Evolutionary conservation across 2,329 filamentous ascomycete genomes (phyloP), one percentile per base, ranked within the genome.

Genomic region (Zasmidium angulare): DNA sequence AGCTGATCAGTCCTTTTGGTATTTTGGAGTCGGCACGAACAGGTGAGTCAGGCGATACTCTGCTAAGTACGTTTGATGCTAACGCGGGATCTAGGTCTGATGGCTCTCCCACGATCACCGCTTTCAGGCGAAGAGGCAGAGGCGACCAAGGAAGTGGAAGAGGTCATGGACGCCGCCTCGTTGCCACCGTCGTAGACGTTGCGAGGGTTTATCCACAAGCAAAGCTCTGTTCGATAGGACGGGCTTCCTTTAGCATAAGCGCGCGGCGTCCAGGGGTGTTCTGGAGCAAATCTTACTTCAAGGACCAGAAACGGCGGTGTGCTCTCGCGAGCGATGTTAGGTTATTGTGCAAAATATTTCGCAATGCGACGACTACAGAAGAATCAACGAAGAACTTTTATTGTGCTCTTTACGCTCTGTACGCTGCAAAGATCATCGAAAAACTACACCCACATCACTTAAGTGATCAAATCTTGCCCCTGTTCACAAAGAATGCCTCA

Each of bases 11-110:
- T 58, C 93, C 93, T 12, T 99, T 98, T 75, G 95, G 95, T 72
- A 96, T 99, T 68, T 84, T 99, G 53, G 95, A 99, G 80, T 97
- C 93, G 53, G 92, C 93, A 53, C 87, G 95, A 62, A 98, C 95
- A 59, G 95, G 80, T 82, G 61, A 76, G 78, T 71, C 7, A 14
- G 43, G 40, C 29, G 26, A 17, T 22, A 29, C 26, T 51, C 9
- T 36, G 3, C 10, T n/a, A 26, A 3, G 3, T 4, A n/a, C n/a
- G 17, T 49, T 49, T 29, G 47, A 24, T 14, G 20, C 50, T 49
- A 52, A 51, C 52, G 56, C 22, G 36, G 23, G 12, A 57, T n/a
- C 9, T 72, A 81, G 79, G 95, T 75, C 84, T 99, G 60, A 99
- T 98, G 93, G 95, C 95, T 50, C 83, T 99, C 66, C 95, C 95